Base-by-base conservation (phyloP, 176 grass and related monocot species). In the Dactylis glomerata region DNA sequence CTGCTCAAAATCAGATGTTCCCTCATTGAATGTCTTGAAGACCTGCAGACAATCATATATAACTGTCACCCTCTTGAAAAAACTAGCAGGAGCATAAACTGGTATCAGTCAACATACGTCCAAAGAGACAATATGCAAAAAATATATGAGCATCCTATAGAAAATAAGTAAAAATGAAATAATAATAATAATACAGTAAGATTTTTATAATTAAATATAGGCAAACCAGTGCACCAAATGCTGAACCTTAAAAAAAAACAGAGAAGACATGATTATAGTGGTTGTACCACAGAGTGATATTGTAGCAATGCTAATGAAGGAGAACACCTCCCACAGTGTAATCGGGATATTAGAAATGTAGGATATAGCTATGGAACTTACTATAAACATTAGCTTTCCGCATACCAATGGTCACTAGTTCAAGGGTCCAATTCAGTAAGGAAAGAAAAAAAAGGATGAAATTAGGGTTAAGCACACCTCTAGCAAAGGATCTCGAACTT, bases 21-120 rank as follows among this genome's bases (percentile, higher is more conserved):
- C 91, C 38, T 92, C 96, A 78, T 95, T 98, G 81, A 93, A 92
- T 83, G 40, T 75, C 63, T 90, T 98, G 68, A 88, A 86, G 9
- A 84, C 93, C 96, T 98, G 81, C 46, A 84, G 68, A 83, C 41
- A 50, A 86, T 68, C 77, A 86, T 65, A 76, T 81, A 83, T 47
- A 77, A 70, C 0, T 30, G 78, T 77, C 83, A 89, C 12, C 30
- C 80, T 80, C 63, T 87, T 38, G 28, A 62, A 36, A 78, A 69
- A 85, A 71, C 49, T 80, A 72, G 65, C 37, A 62, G 51, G 2
- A 49, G 49, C 54, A 87, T 79, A 38, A 86, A 77, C 63, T 85
- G 82, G 58, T 80, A 84, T 64, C 33, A 33, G 27, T 37, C 47
- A 85, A 64, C 14, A 86, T 75, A 8, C 74, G 68, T 76, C 69